These are phyloP conservation scores for Vicia villosa DNA, from an alignment of 306 rosid genomes.

Conservation along the genomic window DNA sequence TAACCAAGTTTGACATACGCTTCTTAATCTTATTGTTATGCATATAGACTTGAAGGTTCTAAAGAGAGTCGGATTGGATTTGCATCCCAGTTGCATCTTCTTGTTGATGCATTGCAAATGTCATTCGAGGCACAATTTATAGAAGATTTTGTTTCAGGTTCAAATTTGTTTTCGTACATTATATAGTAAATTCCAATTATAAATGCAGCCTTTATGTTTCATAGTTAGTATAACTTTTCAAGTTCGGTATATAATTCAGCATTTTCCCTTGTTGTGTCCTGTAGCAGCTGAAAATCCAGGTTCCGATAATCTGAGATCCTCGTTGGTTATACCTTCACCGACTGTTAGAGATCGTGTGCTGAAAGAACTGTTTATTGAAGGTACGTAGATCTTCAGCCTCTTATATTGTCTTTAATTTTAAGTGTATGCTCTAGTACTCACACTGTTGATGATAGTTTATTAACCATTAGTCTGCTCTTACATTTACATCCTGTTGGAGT, in stretches of 20 bases:
- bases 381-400: slow-evolving; percentile 45
- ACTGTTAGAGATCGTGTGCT: slow-evolving; percentile 84
- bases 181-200: slow-evolving; percentile 18
- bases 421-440: slow-evolving; percentile 4
- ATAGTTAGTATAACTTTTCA: slow-evolving; percentile 29
- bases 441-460: slow-evolving; percentile 19
- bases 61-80: slow-evolving; percentile 76
- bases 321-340: slow-evolving; percentile 84
- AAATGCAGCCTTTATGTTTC: slow-evolving; percentile 37
- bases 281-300: slow-evolving; percentile 80
- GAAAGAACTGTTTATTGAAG: slow-evolving; percentile 91
- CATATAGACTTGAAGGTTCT: slow-evolving; percentile 62
- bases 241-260: slow-evolving; percentile 24
- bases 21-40: slow-evolving; percentile 25
- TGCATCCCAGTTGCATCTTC: slow-evolving; percentile 72
- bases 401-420: slow-evolving; percentile 35
- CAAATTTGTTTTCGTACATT: slow-evolving; percentile 35
- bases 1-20: slow-evolving; percentile 22
- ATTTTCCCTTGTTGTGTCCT: slow-evolving; percentile 35
- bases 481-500: too few species aligned
- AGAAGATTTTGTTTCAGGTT: slow-evolving; percentile 98
- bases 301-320: slow-evolving; percentile 67
- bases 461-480: slow-evolving; percentile 22
- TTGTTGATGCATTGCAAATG: slow-evolving; percentile 74
- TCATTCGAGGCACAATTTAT: slow-evolving; percentile 88